Evolutionary conservation across 495 filamentous ascomycete genomes (phyloP), one percentile per base, ranked within the genome.

Genomic region (Hyaloscypha finlandica): DNA sequence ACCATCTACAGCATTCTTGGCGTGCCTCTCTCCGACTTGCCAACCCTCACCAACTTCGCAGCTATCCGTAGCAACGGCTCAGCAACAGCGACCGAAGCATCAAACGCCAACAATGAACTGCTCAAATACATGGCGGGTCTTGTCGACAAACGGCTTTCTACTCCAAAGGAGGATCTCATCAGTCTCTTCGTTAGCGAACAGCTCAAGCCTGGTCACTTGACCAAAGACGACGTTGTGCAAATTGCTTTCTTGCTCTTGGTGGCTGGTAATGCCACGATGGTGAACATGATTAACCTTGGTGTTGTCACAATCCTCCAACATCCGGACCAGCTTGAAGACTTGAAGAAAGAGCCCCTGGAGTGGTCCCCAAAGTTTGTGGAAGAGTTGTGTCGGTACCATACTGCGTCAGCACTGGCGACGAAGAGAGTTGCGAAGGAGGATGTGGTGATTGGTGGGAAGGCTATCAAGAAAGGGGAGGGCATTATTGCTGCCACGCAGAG

Each of bases 1-100:
- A 83, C 80, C 70, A 81, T 83, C 57, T 83, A 83, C 69, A 76
- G 75, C 48, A 79, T 82, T 39, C 74, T 82, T 4, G 80, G 81
- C 8, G 78, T 82, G 25, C 78, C 81, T 2, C 77, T 82, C 53
- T 74, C 79, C n/a, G 81, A 82, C 62, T 75, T 82, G 16, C 73
- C 71, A 32, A 78, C 76, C 33, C 70, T 83, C 53, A 81, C 79
- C 1, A 61, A 76, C 31, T 75, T 81, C 60, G 78, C 76, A 56
- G 74, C 77, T 1, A 76, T 83, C 53, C 78, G 81, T 3, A 77
- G 73, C 57, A 83, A 77, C 58, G 78, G 78, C 5, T 83, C 79
- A 45, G 70, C 75, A 2, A 81, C 75, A 0, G 81, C 78, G 5
- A 63, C 75, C 3, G 79, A 82, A 64, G 77, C 78, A 0, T 78